phyloP scores from a whole-genome alignment of 495 filamentous ascomycete species.

The Jackrogersella multiformis region DNA sequence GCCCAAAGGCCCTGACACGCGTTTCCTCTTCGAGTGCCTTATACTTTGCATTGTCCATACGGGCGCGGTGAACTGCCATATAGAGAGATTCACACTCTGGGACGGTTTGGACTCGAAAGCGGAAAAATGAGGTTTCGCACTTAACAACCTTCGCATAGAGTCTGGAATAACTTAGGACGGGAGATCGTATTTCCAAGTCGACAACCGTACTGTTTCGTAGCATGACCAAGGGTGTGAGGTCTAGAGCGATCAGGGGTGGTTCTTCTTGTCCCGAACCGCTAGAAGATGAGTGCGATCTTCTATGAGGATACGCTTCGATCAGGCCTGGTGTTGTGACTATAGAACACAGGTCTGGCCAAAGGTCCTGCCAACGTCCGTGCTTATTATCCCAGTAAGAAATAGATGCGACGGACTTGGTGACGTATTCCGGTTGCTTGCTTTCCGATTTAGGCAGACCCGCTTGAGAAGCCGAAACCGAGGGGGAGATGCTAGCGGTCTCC shows the following conservation, averaged over 20 bases:
- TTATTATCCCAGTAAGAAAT: conserved; percentile 88
- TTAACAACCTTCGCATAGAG: conserved; percentile 77
- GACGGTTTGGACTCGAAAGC: conserved; percentile 79
- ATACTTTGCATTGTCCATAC: conserved; percentile 88
- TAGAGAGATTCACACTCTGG: conserved; percentile 85
- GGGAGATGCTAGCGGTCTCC: conserved; percentile 64
- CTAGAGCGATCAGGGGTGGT: conserved; percentile 76
- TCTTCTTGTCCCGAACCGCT: conserved; percentile 42
- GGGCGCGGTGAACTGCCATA: conserved; percentile 79
- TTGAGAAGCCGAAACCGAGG: conserved; percentile 82
- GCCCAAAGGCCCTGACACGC: conserved; percentile 59
- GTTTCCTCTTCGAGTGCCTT: conserved; percentile 77
- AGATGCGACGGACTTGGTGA: conserved; percentile 72
- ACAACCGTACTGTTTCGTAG: conserved; percentile 88
- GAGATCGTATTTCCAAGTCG: conserved; percentile 92
- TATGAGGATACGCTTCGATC: conserved; percentile 82
- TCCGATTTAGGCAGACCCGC: conserved; percentile 61
- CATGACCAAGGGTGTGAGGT: conserved; percentile 87
- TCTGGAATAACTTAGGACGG: conserved; percentile 63
- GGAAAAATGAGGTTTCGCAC: conserved; percentile 69
- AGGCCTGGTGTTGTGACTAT: conserved; percentile 84
- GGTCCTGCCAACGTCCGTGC: conserved; percentile 78
- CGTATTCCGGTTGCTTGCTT: conserved; percentile 60
- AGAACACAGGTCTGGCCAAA: conserved; percentile 78
- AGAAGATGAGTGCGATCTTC: conserved; percentile 52